Evolutionary conservation across 78 protist genomes (phyloP).

Genomic region (Andalucia godoyi): DNA sequence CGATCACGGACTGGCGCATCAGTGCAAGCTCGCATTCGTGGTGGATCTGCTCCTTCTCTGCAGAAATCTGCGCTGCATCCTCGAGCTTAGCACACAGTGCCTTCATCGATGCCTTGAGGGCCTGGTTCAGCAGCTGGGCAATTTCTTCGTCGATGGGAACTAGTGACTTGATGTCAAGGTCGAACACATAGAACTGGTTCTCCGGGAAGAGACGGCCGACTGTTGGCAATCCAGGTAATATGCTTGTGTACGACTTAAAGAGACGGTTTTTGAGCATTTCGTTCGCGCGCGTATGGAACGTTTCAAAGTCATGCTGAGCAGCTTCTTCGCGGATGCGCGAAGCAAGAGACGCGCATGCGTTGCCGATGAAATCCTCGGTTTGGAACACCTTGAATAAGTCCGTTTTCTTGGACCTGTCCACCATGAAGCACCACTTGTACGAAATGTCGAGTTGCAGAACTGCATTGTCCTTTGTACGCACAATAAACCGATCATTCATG

Average conservation of each 20-base stretch:
- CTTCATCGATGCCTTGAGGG: background rate
- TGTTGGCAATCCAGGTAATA: background rate
- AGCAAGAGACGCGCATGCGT: background rate
- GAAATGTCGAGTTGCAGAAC: background rate
- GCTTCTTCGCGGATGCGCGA: background rate
- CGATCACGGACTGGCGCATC: background rate
- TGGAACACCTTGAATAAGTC: background rate
- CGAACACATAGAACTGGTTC: background rate
- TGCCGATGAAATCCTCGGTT: background rate
- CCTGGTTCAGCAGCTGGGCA: background rate
- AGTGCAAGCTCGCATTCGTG: background rate
- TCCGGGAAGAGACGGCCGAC: background rate
- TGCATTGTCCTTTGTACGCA: slow-evolving; percentile 5
- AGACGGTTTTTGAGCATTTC: background rate
- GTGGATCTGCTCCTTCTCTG: background rate
- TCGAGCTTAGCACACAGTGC: background rate
- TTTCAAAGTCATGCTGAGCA: background rate
- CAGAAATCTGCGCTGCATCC: background rate
- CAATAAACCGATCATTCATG: background rate
- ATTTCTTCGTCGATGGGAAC: background rate
- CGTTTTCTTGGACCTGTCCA: no score
- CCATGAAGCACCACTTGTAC: slow-evolving; percentile 4
- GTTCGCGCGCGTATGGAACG: background rate
- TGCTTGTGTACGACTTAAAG: background rate
- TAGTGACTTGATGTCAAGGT: background rate